Percentiles rank a stretch among this genome's conserved stretches.
Conservation (phyloP, 305 asterid genomes). For the Nicotiana rustica region DNA sequence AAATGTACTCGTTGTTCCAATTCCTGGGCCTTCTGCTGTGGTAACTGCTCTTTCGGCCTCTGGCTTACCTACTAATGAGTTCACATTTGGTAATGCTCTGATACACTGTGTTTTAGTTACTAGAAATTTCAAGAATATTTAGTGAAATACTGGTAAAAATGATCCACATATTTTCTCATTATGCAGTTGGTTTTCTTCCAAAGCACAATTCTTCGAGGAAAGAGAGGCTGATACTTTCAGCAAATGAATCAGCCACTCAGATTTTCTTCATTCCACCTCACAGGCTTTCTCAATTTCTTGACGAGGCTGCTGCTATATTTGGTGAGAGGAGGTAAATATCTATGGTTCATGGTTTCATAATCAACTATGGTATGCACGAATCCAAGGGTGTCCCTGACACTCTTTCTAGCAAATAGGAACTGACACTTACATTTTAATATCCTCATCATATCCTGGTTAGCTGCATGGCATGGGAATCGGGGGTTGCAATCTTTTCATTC, state of each 20-base stretch:
- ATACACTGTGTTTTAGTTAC: conserved; percentile 10
- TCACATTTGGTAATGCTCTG: conserved; percentile 75
- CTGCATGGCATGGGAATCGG: not conserved
- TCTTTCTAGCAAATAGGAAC: not conserved
- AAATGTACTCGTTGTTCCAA: conserved; percentile 71
- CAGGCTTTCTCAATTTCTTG: conserved; percentile 80
- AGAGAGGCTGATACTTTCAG: conserved; percentile 75
- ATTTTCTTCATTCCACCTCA: conserved; percentile 90
- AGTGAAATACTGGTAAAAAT: conserved; percentile 18
- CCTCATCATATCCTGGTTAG: conserved; percentile 14
- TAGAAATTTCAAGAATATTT: conserved; percentile 27
- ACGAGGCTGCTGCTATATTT: conserved; percentile 68
- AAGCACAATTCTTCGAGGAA: conserved; percentile 82
- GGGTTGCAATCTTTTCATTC: not conserved
- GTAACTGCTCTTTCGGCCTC: conserved; percentile 91
- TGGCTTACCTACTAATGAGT: conserved; percentile 80
- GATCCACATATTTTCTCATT: conserved; percentile 31
- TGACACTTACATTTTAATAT: not conserved
- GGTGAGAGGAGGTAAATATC: conserved; percentile 68
- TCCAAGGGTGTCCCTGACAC: not conserved
- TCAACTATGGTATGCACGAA: conserved; percentile 2
- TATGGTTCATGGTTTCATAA: not conserved
- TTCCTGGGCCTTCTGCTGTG: conserved; percentile 94
- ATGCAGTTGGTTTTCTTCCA: conserved; percentile 95
- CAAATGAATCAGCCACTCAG: conserved; percentile 72